phyloP scores from a whole-genome alignment of 257 asterid species.

The Petrea volubilis region DNA sequence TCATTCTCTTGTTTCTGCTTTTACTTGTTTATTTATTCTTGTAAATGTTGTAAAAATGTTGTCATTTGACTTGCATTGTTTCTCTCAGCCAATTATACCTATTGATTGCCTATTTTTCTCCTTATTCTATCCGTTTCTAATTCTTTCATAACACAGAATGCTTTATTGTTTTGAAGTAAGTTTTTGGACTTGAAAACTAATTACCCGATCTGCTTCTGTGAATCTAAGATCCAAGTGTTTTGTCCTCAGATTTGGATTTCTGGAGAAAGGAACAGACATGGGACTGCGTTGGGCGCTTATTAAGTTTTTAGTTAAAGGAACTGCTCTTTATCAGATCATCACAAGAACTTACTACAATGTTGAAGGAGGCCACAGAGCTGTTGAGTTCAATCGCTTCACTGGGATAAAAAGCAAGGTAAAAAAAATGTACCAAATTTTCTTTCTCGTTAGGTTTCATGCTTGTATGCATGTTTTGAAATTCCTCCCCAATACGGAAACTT shows the following conservation, averaged over 20 bases:
- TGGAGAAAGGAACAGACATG: not conserved
- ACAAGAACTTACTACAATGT: not conserved
- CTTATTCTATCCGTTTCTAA: not conserved
- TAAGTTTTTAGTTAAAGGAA: not conserved
- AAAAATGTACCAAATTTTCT: not conserved
- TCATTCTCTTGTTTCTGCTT: not conserved
- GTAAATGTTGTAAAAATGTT: not conserved
- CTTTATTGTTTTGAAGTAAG: not conserved
- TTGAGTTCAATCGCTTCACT: not conserved
- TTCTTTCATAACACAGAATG: not conserved
- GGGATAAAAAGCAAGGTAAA: slow-evolving; percentile 9
- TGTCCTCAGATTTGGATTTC: not conserved
- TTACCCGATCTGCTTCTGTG: not conserved
- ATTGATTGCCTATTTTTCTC: not conserved
- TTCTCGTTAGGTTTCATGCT: not conserved
- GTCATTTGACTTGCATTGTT: not conserved
- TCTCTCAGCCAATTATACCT: not conserved
- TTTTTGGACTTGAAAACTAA: not conserved
- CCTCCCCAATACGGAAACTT: not conserved
- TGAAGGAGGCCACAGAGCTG: slow-evolving; percentile 15
- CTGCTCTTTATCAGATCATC: not conserved
- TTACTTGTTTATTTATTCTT: not conserved
- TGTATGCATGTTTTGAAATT: not conserved
- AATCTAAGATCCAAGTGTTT: not conserved
- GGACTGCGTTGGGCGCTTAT: not conserved